Evolutionary conservation across 1,284 basidiomycete species (phyloP).

Genomic region (Tetrapyrgos nigripes): DNA sequence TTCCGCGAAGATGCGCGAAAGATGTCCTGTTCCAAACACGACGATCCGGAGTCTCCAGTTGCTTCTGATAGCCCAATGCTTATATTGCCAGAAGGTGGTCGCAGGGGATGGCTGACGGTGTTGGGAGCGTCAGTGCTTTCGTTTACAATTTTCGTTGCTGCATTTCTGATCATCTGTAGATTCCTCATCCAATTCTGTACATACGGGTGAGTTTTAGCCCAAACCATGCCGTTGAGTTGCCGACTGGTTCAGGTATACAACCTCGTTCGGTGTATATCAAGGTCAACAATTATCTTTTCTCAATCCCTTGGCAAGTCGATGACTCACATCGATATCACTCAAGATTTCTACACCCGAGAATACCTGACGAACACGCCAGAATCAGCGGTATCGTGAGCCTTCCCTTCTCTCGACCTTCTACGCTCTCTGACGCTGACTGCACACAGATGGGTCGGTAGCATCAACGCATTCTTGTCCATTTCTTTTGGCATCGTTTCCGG

Average conservation of each 20-base stretch:
- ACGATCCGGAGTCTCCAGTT: too few relatives aligned
- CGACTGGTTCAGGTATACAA: constrained; percentile 33
- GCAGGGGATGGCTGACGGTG: constrained; percentile 13
- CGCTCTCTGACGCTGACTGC: background rate
- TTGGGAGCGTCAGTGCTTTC: constrained; percentile 2
- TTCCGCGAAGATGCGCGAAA: too few relatives aligned
- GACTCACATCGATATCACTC: too few relatives aligned
- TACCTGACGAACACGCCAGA: constrained; percentile 40
- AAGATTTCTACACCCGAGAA: constrained; percentile 41
- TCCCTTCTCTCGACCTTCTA: background rate
- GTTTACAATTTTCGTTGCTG: background rate
- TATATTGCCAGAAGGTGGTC: constrained; percentile 14
- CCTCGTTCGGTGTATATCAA: constrained; percentile 50
- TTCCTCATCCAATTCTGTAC: constrained; percentile 37
- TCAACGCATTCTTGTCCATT: constrained; percentile 47
- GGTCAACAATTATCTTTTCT: constrained; percentile 23
- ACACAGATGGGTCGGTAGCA: constrained; percentile 56
- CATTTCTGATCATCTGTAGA: constrained; percentile 12
- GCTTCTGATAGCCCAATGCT: too few relatives aligned
- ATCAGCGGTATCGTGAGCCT: constrained; percentile 42
- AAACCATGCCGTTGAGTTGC: background rate
- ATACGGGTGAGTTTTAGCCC: constrained; percentile 35
- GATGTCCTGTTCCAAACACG: too few relatives aligned
- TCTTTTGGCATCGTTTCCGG: constrained; percentile 41
- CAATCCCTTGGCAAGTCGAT: constrained; percentile 9